phyloP scores from a whole-genome alignment of 805 yeast species.

The Trichomonascus vanleenenianus region DNA sequence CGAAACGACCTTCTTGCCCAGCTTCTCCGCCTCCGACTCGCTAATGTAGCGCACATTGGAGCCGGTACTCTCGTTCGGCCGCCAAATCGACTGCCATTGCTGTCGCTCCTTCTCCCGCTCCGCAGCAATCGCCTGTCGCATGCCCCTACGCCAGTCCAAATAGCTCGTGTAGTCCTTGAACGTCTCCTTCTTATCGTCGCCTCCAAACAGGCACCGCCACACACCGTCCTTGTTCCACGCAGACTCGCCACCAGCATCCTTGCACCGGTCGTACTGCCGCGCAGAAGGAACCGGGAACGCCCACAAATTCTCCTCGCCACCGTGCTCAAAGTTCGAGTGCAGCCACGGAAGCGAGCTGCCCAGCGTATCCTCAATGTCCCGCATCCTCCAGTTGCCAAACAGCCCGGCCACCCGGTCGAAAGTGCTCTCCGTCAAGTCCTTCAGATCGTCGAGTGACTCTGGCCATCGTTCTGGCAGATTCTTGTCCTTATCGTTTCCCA shows the following conservation, averaged over 20 bases:
- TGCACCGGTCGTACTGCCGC: conserved; percentile 54
- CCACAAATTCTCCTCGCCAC: conserved; percentile 20
- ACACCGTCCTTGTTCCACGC: conserved; percentile 80
- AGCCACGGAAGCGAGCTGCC: conserved; percentile 7
- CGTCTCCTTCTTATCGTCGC: conserved; percentile 25
- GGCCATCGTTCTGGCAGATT: background rate
- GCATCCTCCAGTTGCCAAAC: background rate
- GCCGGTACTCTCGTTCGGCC: background rate
- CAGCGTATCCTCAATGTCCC: conserved; percentile 2
- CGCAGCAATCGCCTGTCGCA: conserved; percentile 24
- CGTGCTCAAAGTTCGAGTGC: background rate
- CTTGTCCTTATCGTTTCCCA: conserved; percentile 3
- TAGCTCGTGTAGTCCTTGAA: conserved; percentile 59
- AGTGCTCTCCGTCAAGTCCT: conserved; percentile 12
- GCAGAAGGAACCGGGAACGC: conserved; percentile 54
- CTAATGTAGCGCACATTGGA: conserved; percentile 8
- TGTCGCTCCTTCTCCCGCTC: conserved; percentile 2
- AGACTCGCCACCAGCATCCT: conserved; percentile 55
- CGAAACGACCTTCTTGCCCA: conserved; percentile 25
- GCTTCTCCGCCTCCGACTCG: conserved; percentile 22
- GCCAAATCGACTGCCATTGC: conserved; percentile 1
- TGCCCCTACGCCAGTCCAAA: conserved; percentile 58
- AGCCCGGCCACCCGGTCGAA: conserved; percentile 10
- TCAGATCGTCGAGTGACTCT: conserved; percentile 10
- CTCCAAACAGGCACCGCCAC: conserved; percentile 89